phyloP scores from a whole-genome alignment of 306 rosid species.

The Ceratonia siliqua region DNA sequence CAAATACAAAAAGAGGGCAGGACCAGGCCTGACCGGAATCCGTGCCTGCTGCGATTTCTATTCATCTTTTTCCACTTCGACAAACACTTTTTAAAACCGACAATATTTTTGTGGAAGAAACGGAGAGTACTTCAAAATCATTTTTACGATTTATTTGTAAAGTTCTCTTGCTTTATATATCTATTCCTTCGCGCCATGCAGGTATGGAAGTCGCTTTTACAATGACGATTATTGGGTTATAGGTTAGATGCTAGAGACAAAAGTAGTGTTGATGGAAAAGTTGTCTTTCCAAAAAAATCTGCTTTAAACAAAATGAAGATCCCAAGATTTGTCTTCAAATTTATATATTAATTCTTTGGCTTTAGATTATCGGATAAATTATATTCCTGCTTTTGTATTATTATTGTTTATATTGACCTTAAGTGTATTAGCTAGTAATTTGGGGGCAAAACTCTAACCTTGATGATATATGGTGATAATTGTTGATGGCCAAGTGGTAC shows the following conservation, averaged over 20 bases:
- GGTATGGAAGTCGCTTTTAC: slow-evolving; percentile 17
- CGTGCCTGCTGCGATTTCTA: no score
- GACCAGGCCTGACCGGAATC: no score
- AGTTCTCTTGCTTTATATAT: slow-evolving; percentile 29
- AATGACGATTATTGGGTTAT: slow-evolving; percentile 19
- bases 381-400: not conserved
- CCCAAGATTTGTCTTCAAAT: slow-evolving; percentile 9
- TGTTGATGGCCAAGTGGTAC: no score
- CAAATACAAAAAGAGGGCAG: no score
- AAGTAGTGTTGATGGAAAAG: slow-evolving; percentile 19
- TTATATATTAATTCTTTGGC: not conserved
- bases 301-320: slow-evolving; percentile 25
- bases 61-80: not conserved
- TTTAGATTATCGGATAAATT: not conserved
- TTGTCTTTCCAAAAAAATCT: slow-evolving; percentile 33
- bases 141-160: slow-evolving; percentile 23
- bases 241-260: slow-evolving; percentile 36
- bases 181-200: slow-evolving; percentile 6
- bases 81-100: slow-evolving; percentile 7
- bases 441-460: not conserved
- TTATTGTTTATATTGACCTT: slow-evolving; percentile 16
- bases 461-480: no score
- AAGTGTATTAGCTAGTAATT: no score
- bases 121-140: not conserved
- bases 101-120: slow-evolving; percentile 2